Base-by-base conservation (phyloP, 768 basidiomycete species). In the Ramaria sp. region DNA sequence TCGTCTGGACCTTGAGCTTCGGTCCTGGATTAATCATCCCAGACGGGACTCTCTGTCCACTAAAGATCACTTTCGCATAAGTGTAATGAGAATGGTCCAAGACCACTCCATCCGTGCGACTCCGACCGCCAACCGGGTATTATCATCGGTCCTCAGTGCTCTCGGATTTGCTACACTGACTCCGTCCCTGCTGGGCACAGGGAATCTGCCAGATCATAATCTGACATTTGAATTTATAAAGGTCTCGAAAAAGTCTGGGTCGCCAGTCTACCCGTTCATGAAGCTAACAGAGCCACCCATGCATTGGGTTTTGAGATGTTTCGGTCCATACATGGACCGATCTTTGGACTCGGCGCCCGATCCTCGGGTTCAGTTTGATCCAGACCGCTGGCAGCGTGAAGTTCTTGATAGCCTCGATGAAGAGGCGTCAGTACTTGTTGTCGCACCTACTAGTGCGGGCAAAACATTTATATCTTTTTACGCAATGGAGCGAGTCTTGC, bases 381-480 rank as follows among this genome's bases (percentile, higher is more conserved):
- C 86, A 0, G 86, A 88, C 63, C 80, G 76, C 0, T 88, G 86
- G 86, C 86, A 88, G 60, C 70, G 80, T 27, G 65, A 75, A 20
- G 86, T 87, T 5, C 69, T 88, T 49, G 82, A 88, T 62, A 75
- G 74, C 49, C 73, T 88, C 19, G 86, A 88, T 59, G 69, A 80
- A 24, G 68, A 74, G 54, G 45, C 45, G 1, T 86, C 84, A 2
- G 67, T 87, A 12, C 76, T 88, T 2, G 83, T 83, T 17, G 81
- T 86, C 52, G 83, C 83, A 3, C 84, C 83, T 0, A 85, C 83
- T 0, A 83, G 82, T 66, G 84, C 83, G 0, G 84, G 85, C 30
- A 88, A 88, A 66, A 87, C 86, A 0, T 88, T 88, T 63, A 85
- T 88, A 43, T 83, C 83, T 2, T 88, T 76, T 66, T 86, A 86